Conservation (phyloP, 352 stramenopile species). For the Elongisporangium prolatum region DNA sequence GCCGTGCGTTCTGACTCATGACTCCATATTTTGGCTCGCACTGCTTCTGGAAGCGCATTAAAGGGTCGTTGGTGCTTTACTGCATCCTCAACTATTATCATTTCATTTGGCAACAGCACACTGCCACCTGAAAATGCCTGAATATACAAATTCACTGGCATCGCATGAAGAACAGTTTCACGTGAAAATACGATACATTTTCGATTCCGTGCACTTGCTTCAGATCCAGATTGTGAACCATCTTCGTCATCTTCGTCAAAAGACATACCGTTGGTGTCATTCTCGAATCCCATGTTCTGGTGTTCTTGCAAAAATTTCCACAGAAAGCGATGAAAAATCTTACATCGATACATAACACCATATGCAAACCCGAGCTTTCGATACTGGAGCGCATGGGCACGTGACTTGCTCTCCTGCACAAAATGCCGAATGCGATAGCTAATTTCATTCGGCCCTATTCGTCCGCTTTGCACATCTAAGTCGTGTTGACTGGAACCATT, state of each 20-base stretch:
- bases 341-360: slow-evolving; percentile 80
- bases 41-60: slow-evolving; percentile 23
- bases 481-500: neutral
- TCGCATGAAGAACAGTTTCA: slow-evolving; percentile 67
- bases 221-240: slow-evolving; percentile 1
- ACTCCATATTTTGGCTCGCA: slow-evolving; percentile 65
- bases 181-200: slow-evolving; percentile 69
- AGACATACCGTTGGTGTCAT: slow-evolving; percentile 34
- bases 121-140: slow-evolving; percentile 66
- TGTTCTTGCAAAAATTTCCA: slow-evolving; percentile 59
- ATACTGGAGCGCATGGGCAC: slow-evolving; percentile 61
- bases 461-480: neutral
- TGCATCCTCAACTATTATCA: slow-evolving; percentile 47
- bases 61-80: slow-evolving; percentile 44
- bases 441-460: slow-evolving; percentile 25
- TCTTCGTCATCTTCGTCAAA: slow-evolving; percentile 30
- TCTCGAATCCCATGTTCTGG: slow-evolving; percentile 25
- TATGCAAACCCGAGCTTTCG: slow-evolving; percentile 75
- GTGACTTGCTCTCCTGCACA: slow-evolving; percentile 49
- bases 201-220: neutral
- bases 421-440: slow-evolving; percentile 72
- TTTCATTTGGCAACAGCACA: slow-evolving; percentile 49
- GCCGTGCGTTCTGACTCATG: slow-evolving; percentile 65
- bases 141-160: slow-evolving; percentile 80
- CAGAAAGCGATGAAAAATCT: slow-evolving; percentile 70